Conservation (phyloP, 306 rosid species). For the Cucurbita maxima region DNA sequence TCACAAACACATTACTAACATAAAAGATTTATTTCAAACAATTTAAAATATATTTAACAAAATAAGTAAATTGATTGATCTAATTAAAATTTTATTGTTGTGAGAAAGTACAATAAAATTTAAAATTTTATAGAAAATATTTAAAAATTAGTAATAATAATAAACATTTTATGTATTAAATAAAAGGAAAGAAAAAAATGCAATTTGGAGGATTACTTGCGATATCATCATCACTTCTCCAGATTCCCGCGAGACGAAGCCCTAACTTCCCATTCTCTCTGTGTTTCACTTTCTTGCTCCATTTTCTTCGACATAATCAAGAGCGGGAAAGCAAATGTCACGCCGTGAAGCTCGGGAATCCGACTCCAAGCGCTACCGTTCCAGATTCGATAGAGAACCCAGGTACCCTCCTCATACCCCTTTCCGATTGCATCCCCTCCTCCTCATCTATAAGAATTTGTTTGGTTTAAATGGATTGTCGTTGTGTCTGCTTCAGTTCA, state of each 20-base stretch:
- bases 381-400: conserved; percentile 60
- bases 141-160: too few species aligned
- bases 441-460: neutral
- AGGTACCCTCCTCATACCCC: conserved; percentile 29
- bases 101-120: too few species aligned
- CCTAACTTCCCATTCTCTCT: neutral
- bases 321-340: conserved; percentile 29
- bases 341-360: conserved; percentile 53
- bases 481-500: neutral
- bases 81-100: too few species aligned
- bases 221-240: neutral
- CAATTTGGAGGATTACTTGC: neutral
- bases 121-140: too few species aligned
- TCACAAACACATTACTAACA: too few species aligned
- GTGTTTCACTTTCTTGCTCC: neutral
- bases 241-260: neutral
- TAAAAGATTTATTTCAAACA: too few species aligned
- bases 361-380: conserved; percentile 53
- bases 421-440: neutral
- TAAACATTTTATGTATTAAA: too few species aligned
- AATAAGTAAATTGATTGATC: too few species aligned
- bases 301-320: neutral
- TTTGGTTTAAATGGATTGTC: neutral
- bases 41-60: too few species aligned
- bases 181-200: neutral